phyloP scores from a whole-genome alignment of 2,329 filamentous ascomycete genomes.

The Fusarium duplospermum region DNA sequence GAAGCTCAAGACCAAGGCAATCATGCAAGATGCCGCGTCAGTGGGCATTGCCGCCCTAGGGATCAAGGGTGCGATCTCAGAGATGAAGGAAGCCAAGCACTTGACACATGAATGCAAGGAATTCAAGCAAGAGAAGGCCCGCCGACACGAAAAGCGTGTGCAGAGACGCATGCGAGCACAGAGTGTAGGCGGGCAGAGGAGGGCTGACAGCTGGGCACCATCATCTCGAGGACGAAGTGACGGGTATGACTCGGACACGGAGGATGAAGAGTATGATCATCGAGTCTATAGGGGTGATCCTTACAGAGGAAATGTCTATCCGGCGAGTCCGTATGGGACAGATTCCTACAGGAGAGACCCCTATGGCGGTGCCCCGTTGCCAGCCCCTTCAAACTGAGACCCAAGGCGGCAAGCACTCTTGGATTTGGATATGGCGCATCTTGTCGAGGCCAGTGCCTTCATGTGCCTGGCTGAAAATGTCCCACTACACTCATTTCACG shows the following conservation, averaged over 20 bases:
- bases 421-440: not conserved
- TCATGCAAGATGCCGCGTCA: constrained; percentile 69
- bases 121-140: constrained; percentile 62
- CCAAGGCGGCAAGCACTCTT: constrained; percentile 4
- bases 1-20: constrained; percentile 67
- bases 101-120: constrained; percentile 60
- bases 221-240: constrained; percentile 53
- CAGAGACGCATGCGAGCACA: constrained; percentile 49
- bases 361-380: constrained; percentile 49
- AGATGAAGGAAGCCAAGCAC: constrained; percentile 67
- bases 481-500: not conserved
- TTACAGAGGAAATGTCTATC: constrained; percentile 29
- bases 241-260: constrained; percentile 54
- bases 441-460: not conserved
- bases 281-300: constrained; percentile 57
- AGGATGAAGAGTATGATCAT: constrained; percentile 54
- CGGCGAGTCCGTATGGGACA: constrained; percentile 31
- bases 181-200: constrained; percentile 50
- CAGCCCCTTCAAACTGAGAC: constrained; percentile 48
- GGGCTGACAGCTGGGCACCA: constrained; percentile 59
- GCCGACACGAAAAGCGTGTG: constrained; percentile 61
- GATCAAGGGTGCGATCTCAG: constrained; percentile 66
- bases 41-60: constrained; percentile 68
- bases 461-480: not conserved
- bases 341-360: constrained; percentile 33